Evolutionary conservation across 2,329 filamentous ascomycete species (phyloP).

Genomic region (Bretziella fagacearum): DNA sequence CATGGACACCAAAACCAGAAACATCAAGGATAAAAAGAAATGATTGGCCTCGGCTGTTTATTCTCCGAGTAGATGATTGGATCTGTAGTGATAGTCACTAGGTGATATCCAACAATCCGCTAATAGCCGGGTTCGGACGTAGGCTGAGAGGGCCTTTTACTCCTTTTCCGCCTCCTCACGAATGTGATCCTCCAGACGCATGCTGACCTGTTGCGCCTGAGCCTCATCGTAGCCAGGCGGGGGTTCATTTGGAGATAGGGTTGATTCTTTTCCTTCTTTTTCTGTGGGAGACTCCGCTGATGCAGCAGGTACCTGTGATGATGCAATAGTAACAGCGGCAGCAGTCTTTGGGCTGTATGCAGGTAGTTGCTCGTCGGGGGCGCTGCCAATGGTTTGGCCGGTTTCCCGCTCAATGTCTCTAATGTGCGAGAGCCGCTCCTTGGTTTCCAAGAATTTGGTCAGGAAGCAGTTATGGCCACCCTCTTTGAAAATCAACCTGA

Average conservation of each 20-base stretch:
- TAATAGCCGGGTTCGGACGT: too few relatives aligned
- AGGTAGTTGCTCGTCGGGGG: constrained; percentile 74
- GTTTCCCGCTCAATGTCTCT: constrained; percentile 56
- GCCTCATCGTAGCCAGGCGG: constrained; percentile 87
- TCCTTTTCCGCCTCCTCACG: constrained; percentile 54
- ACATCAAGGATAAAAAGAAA: too few relatives aligned
- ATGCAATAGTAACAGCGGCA: too few relatives aligned
- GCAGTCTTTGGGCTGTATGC: constrained; percentile 47
- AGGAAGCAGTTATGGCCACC: constrained; percentile 82
- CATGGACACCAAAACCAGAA: too few relatives aligned
- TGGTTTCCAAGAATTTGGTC: constrained; percentile 58
- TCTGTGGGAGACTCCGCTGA: neutral
- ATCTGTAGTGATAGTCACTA: neutral
- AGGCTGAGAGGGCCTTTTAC: constrained; percentile 18
- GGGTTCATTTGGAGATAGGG: constrained; percentile 47
- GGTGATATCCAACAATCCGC: neutral
- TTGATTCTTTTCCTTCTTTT: constrained; percentile 17
- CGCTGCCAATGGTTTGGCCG: constrained; percentile 39
- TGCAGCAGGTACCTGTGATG: constrained; percentile 14
- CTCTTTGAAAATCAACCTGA: constrained; percentile 83
- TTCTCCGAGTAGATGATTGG: too few relatives aligned
- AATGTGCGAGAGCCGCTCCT: constrained; percentile 66
- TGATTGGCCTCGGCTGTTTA: too few relatives aligned
- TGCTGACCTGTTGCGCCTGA: constrained; percentile 50
- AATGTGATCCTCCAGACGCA: constrained; percentile 49